phyloP scores from a whole-genome alignment of 1,139 yeast species.

The Schwanniomyces etchellsii region DNA sequence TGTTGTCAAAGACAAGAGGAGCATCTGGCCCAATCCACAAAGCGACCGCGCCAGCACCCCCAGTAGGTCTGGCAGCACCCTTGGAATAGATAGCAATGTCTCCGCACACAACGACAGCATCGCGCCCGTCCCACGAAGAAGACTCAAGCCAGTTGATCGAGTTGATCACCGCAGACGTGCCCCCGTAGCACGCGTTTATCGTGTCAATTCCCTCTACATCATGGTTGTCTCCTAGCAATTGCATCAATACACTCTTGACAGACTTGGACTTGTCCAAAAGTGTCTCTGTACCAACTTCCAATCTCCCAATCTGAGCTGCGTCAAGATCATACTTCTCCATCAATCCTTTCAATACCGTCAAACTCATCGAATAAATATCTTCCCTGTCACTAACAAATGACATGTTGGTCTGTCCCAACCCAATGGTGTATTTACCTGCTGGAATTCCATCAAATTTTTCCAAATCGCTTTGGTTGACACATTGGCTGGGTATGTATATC shows the following conservation, averaged over 20 bases:
- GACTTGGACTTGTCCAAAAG: conserved; percentile 95
- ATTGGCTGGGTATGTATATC: conserved; percentile 78
- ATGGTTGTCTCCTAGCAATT: conserved; percentile 79
- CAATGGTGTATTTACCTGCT: conserved; percentile 95
- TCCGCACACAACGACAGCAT: conserved; percentile 95
- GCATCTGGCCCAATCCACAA: conserved; percentile 96
- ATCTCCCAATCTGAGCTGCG: conserved; percentile 77
- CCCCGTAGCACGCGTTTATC: conserved; percentile 97
- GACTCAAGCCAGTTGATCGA: conserved; percentile 96
- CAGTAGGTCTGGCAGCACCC: conserved; percentile 99
- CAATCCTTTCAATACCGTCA: conserved; percentile 76
- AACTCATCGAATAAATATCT: conserved; percentile 87
- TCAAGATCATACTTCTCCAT: conserved; percentile 79
- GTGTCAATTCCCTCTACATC: conserved; percentile 98
- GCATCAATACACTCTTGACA: conserved; percentile 94
- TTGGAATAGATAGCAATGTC: conserved; percentile 96
- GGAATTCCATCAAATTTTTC: conserved; percentile 85
- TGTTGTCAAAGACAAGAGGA: conserved; percentile 84
- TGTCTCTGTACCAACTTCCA: conserved; percentile 99
- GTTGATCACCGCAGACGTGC: conserved; percentile 92
- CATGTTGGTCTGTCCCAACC: conserved; percentile 98
- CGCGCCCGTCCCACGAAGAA: conserved; percentile 96
- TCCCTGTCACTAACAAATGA: conserved; percentile 95
- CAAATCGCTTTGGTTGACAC: conserved; percentile 82
- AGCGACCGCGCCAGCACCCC: conserved; percentile 99